Evolutionary conservation across 768 basidiomycete species (phyloP).

Genomic region (Trametopsis cervina): DNA sequence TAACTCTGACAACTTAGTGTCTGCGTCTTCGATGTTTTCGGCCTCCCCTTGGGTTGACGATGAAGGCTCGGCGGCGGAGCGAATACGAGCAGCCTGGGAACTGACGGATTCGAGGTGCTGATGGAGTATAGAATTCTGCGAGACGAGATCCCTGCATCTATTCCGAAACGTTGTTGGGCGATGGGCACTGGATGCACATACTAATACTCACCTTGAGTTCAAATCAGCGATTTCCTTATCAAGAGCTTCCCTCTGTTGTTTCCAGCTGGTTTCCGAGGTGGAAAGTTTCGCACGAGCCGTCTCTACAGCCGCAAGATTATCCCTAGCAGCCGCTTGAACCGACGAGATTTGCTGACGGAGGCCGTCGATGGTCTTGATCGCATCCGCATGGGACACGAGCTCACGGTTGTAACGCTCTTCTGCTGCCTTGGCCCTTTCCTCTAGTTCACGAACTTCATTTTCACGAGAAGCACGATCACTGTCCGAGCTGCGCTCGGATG

Average conservation of each 20-base stretch:
- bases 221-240: constrained; percentile 75
- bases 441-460: constrained; percentile 56
- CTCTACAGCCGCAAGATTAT: constrained; percentile 55
- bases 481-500: constrained; percentile 62
- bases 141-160: constrained; percentile 66
- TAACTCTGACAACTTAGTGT: constrained; percentile 63
- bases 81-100: constrained; percentile 75
- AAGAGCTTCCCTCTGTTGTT: constrained; percentile 65
- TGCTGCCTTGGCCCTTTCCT: constrained; percentile 67
- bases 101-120: constrained; percentile 82
- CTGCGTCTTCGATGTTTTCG: constrained; percentile 43
- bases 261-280: constrained; percentile 75
- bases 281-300: constrained; percentile 69
- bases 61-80: constrained; percentile 56
- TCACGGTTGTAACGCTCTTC: constrained; percentile 79
- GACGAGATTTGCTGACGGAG: constrained; percentile 56
- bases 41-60: constrained; percentile 33
- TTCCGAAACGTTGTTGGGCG: constrained; percentile 2
- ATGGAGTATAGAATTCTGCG: constrained; percentile 74
- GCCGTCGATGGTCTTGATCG: constrained; percentile 63
- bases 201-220: constrained; percentile 49
- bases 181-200: background rate
- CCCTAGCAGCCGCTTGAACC: constrained; percentile 46
- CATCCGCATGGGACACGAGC: constrained; percentile 79
- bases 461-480: constrained; percentile 58